Base-by-base conservation (phyloP, 495 filamentous ascomycete genomes). In the Neurospora sp. region DNA sequence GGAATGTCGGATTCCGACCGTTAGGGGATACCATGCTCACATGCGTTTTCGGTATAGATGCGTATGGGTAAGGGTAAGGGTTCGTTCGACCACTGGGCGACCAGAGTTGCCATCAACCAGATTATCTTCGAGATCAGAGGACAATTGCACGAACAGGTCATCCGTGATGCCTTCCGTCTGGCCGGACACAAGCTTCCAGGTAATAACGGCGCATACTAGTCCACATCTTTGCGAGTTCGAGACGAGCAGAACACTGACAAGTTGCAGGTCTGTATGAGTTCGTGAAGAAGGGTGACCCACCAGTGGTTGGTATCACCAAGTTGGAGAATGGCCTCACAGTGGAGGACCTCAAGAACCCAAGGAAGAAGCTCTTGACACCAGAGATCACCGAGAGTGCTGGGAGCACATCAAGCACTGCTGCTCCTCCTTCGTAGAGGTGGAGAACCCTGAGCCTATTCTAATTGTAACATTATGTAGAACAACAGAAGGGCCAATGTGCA, bases 21-120 rank as follows among this genome's bases (percentile, higher is more conserved):
- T 4, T 31, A 42, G 35, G 66, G 66, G 40, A 20, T n/a, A 20
- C 1, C 3, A 38, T 69, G 70, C 78, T 81, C 72, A 81, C 73
- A 20, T 77, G 59, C 77, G 54, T 4, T 39, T 42, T 6, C 62
- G 9, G 74, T 27, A 27, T 70, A 89, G 88, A 83, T 90, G 76
- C 91, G 96, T 86, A 99, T 99, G 96, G 96, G 96, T 83, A 98
- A 97, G 85, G 96, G 96, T 81, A 99, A 98, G 84, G 96, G 96
- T 76, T 91, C 89, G 75, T 98, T 98, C 82, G 96, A 98, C 83
- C 92, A 96, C 83, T 99, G 96, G 96, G 93, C 95, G 38, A 86
- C 91, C 18, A 90, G 94, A 77, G 89, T 97, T 74, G 89, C 92
- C 14, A 92, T 98, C 72, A 95, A 91, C 82, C 91, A 93, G 81